Base-by-base conservation (phyloP, 768 basidiomycete species). In the Xanthoconium stramineum region DNA sequence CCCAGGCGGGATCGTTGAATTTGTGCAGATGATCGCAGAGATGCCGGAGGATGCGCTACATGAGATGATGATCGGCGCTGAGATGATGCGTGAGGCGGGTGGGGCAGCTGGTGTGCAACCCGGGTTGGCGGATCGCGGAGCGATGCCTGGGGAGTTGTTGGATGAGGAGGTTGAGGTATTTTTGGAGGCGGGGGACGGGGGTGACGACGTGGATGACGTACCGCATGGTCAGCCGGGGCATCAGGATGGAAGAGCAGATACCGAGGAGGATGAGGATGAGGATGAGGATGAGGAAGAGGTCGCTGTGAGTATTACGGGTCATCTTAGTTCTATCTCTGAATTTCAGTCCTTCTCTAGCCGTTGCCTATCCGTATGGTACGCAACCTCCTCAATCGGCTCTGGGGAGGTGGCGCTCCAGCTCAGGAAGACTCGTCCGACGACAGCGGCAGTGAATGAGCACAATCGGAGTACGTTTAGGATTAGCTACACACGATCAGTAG, bases 1-100 rank as follows among this genome's bases (percentile, higher is more conserved):
- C 55, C 86, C 82, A 0, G 87, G 83, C 0, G 88, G 87, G 1
- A 69, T 86, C n/a, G 70, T 83, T 20, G 81, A 86, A 63, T 83
- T 88, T 60, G 79, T 80, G 20, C 81, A 84, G 66, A 70, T 78
- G 65, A 73, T 81, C 39, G 81, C 68, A 20, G 78, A 84, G 59
- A 72, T 81, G 57, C 77, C 82, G 5, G 78, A 81, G 42, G 84
- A 85, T 40, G 78, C 75, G n/a, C 58, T 89, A 54, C 78, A 86
- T 47, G 83, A 84, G 52, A 50, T 88, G 64, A 77, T 88, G 78
- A 47, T 83, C 46, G 76, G 68, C 28, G 74, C 77, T 11, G 79
- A 72, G 37, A 71, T 74, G 67, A 75, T 67, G 56, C 72, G 59
- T 13, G 76, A 69, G 32, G 68, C 35, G 42, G 74, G 33, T n/a